Conservation (phyloP, 148 eudicot species). For the Tetragonia tetragonoides region DNA sequence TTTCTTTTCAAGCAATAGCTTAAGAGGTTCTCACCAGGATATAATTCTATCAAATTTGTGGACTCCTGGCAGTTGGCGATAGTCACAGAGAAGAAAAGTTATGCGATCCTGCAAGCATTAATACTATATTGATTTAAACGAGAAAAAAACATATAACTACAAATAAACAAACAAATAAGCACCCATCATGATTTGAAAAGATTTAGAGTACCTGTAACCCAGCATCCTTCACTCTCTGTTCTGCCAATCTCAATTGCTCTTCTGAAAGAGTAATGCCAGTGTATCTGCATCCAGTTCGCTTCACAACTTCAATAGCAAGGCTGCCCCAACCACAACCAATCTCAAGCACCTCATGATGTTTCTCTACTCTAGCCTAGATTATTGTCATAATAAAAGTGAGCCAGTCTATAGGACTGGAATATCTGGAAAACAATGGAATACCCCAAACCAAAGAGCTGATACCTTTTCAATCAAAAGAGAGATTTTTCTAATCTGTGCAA, state of each 20-base stretch:
- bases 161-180: neutral
- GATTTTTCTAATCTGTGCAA: slow-evolving; percentile 80
- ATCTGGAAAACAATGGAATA: neutral
- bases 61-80: slow-evolving; percentile 61
- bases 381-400: neutral
- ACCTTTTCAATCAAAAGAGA: slow-evolving; percentile 65
- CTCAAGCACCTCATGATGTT: slow-evolving; percentile 75
- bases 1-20: neutral
- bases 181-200: neutral
- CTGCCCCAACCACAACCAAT: slow-evolving; percentile 99
- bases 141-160: neutral
- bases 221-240: slow-evolving; percentile 75
- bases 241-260: slow-evolving; percentile 77
- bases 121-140: neutral
- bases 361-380: slow-evolving; percentile 62
- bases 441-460: neutral
- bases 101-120: slow-evolving; percentile 59
- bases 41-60: slow-evolving; percentile 74
- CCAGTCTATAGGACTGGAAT: neutral
- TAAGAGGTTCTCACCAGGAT: slow-evolving; percentile 55
- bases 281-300: slow-evolving; percentile 84
- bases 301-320: slow-evolving; percentile 87
- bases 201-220: slow-evolving; percentile 64
- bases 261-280: slow-evolving; percentile 89
- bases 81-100: slow-evolving; percentile 75